A percentile compares a stretch with the other conserved stretches of the same genome.
Conservation (phyloP, 1,284 basidiomycete species). For the Kwoniella shivajii region DNA sequence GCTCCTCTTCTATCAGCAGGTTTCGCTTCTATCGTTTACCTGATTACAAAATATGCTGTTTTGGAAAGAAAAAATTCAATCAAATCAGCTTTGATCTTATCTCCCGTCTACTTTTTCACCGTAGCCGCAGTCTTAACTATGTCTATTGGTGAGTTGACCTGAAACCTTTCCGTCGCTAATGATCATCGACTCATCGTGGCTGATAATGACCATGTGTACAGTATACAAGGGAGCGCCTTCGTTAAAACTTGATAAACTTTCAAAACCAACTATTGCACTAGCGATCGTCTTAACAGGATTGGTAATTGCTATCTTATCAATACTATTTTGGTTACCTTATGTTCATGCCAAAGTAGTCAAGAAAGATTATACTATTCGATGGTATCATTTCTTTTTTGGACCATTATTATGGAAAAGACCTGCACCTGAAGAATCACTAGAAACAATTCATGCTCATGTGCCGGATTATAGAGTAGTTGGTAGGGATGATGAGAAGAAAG, state of each 20-base stretch:
- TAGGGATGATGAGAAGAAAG: slow-evolving; percentile 25
- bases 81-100: slow-evolving; percentile 46
- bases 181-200: slow-evolving; percentile 28
- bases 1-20: slow-evolving; percentile 54
- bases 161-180: slow-evolving; percentile 10
- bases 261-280: slow-evolving; percentile 48
- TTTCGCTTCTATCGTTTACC: slow-evolving; percentile 56
- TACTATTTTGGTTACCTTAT: slow-evolving; percentile 59
- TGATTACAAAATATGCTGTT: slow-evolving; percentile 55
- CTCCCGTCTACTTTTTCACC: slow-evolving; percentile 56
- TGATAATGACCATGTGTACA: background rate
- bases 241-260: slow-evolving; percentile 53
- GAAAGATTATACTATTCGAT: slow-evolving; percentile 57
- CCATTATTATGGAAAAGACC: slow-evolving; percentile 56
- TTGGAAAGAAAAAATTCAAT: slow-evolving; percentile 52
- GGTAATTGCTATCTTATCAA: slow-evolving; percentile 52
- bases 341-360: slow-evolving; percentile 57
- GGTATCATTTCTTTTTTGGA: slow-evolving; percentile 58
- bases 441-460: slow-evolving; percentile 31
- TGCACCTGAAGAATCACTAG: slow-evolving; percentile 47
- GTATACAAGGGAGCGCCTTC: slow-evolving; percentile 52
- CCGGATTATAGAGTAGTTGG: slow-evolving; percentile 54
- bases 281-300: slow-evolving; percentile 55
- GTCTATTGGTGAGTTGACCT: slow-evolving; percentile 38
- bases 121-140: slow-evolving; percentile 49